A percentile compares a stretch with the other conserved stretches of the same genome.
Conservation (phyloP, 2,329 filamentous ascomycete species). For the Endocalyx cinctus region DNA sequence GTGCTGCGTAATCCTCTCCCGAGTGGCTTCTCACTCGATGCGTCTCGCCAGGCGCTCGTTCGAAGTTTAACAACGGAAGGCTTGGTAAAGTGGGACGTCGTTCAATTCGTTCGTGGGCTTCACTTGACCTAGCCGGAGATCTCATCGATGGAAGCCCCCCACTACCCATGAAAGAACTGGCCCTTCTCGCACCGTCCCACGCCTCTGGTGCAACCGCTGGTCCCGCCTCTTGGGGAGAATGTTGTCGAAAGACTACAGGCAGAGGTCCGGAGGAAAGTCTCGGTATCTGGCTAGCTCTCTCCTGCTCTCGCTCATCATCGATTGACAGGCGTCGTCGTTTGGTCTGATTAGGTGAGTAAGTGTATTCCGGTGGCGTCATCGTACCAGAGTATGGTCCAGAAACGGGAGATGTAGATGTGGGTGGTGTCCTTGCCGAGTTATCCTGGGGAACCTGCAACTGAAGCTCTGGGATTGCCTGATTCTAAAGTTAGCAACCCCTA, state of each 20-base stretch:
- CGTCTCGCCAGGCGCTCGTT: conserved; percentile 28
- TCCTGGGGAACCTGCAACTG: conserved; percentile 31
- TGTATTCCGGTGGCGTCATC: conserved; percentile 41
- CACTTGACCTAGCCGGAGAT: conserved; percentile 25
- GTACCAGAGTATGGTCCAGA: conserved; percentile 21
- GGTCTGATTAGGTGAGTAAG: conserved; percentile 42
- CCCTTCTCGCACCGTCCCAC: conserved; percentile 30
- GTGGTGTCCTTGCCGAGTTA: conserved; percentile 24
- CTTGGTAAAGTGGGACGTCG: conserved; percentile 35
- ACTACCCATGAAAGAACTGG: conserved; percentile 31
- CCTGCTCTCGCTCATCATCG: conserved; percentile 34
- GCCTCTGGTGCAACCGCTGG: conserved; percentile 26
- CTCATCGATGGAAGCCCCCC: conserved; percentile 26
- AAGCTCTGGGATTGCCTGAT: conserved; percentile 43
- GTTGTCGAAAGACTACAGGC: conserved; percentile 21
- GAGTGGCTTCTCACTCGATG: conserved; percentile 28
- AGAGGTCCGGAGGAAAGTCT: conserved; percentile 38
- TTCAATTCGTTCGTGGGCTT: conserved; percentile 32
- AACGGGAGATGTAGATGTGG: conserved; percentile 31
- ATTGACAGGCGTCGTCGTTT: conserved; percentile 44
- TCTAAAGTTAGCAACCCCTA: conserved; percentile 12
- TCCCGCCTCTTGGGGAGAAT: conserved; percentile 29
- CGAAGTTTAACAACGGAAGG: conserved; percentile 35
- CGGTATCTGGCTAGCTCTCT: conserved; percentile 41
- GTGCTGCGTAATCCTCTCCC: conserved; percentile 30